phyloP scores from a whole-genome alignment of 495 filamentous ascomycete genomes.

The Cryomyces minteri region DNA sequence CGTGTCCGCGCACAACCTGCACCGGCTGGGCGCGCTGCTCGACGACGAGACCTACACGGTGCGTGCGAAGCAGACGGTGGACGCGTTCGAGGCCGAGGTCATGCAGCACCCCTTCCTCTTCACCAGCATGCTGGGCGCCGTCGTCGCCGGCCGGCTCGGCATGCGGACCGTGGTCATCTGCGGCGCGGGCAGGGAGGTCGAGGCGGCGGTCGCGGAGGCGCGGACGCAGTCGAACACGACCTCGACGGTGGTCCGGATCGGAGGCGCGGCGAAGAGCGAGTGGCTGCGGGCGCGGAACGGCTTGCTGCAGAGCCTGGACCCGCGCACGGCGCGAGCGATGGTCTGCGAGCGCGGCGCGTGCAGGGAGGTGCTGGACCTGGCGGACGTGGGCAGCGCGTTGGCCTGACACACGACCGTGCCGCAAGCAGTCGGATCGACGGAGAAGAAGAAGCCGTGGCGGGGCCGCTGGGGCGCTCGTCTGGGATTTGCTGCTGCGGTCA shows the following conservation, averaged over 20 bases:
- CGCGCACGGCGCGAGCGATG: constrained; percentile 16
- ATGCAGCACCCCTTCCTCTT: constrained; percentile 86
- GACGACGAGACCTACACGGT: constrained; percentile 42
- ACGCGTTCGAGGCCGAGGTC: constrained; percentile 76
- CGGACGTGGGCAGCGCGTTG: constrained; percentile 8
- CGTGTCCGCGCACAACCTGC: constrained; percentile 63
- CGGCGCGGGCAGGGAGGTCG: constrained; percentile 15
- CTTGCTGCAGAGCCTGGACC: constrained; percentile 17
- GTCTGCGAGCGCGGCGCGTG: constrained; percentile 22
- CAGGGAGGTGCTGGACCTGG: constrained; percentile 12
- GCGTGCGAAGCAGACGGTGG: constrained; percentile 53
- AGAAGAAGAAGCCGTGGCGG: neutral
- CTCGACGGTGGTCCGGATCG: constrained; percentile 15
- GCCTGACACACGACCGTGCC: neutral
- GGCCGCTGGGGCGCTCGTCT: neutral
- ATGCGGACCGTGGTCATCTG: constrained; percentile 25
- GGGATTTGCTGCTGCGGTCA: neutral
- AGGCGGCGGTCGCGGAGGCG: constrained; percentile 9
- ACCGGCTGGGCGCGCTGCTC: constrained; percentile 55
- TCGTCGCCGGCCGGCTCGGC: constrained; percentile 50
- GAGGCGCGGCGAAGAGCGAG: constrained; percentile 8
- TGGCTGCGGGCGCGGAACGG: constrained; percentile 22
- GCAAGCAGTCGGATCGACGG: neutral
- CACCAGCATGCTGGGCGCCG: constrained; percentile 52
- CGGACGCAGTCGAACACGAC: constrained; percentile 7